A percentile compares a stretch with the other conserved stretches of the same genome.
phyloP scores from a whole-genome alignment of 1,139 yeast genomes.

The Kluyveromyces sp. region DNA sequence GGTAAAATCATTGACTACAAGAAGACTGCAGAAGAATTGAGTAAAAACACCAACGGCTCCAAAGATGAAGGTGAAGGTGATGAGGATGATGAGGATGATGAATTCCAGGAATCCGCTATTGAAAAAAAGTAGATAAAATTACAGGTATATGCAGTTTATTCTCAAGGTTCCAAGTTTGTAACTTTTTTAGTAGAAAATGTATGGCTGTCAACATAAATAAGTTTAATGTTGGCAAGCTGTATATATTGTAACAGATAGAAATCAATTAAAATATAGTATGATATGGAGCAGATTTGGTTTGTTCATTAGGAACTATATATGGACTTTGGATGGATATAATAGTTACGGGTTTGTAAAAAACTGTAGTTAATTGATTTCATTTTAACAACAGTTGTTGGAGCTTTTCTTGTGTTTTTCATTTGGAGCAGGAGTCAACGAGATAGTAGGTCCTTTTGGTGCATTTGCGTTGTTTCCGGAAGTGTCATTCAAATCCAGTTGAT shows the following conservation, averaged over 20 bases:
- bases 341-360: neutral
- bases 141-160: neutral
- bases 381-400: conserved; percentile 58
- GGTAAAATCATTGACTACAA: conserved; percentile 83
- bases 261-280: too few species aligned
- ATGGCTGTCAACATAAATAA: neutral
- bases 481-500: conserved; percentile 71
- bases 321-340: neutral
- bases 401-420: conserved; percentile 61
- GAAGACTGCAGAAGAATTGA: conserved; percentile 73
- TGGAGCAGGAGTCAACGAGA: conserved; percentile 89
- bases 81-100: conserved; percentile 32
- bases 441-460: conserved; percentile 70
- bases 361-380: conserved; percentile 2
- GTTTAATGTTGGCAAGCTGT: too few species aligned
- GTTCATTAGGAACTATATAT: neutral
- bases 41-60: conserved; percentile 31
- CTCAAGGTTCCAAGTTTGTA: neutral
- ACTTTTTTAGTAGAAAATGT: neutral
- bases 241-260: too few species aligned
- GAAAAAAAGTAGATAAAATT: neutral
- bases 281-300: too few species aligned
- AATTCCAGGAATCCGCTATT: conserved; percentile 12
- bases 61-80: conserved; percentile 11
- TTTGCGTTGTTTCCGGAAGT: conserved; percentile 11